These are phyloP conservation scores for Paecilomyces formosus DNA, from an alignment of 2,329 filamentous ascomycete genomes.

Conservation along the genomic window DNA sequence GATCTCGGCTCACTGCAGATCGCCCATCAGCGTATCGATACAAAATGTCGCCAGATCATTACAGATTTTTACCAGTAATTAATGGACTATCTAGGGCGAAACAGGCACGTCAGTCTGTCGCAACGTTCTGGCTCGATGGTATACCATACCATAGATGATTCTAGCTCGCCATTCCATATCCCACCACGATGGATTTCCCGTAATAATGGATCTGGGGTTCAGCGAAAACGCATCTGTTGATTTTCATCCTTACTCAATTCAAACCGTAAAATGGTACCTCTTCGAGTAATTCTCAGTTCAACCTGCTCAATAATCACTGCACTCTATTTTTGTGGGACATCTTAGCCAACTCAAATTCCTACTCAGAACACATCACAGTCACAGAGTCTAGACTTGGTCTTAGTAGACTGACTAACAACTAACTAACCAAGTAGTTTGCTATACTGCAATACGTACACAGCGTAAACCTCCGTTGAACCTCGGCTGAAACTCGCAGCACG, in stretches of 20 bases:
- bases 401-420: too few species aligned
- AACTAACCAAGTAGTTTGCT: too few species aligned
- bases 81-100: neutral
- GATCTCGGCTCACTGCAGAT: neutral
- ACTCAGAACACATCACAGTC: neutral
- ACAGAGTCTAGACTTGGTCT: neutral
- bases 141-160: neutral
- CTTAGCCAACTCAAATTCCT: neutral
- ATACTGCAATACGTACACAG: neutral
- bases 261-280: too few species aligned
- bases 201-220: too few species aligned
- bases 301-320: too few species aligned
- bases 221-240: too few species aligned
- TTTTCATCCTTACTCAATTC: too few species aligned
- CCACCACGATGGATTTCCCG: too few species aligned
- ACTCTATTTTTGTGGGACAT: neutral
- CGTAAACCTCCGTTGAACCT: neutral
- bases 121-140: neutral
- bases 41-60: neutral
- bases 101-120: neutral
- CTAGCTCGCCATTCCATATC: too few species aligned
- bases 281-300: too few species aligned
- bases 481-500: neutral
- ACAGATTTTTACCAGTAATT: neutral
- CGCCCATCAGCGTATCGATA: neutral